Base-by-base conservation (phyloP, 169 alveolate genomes). In the Blepharisma undulans region DNA sequence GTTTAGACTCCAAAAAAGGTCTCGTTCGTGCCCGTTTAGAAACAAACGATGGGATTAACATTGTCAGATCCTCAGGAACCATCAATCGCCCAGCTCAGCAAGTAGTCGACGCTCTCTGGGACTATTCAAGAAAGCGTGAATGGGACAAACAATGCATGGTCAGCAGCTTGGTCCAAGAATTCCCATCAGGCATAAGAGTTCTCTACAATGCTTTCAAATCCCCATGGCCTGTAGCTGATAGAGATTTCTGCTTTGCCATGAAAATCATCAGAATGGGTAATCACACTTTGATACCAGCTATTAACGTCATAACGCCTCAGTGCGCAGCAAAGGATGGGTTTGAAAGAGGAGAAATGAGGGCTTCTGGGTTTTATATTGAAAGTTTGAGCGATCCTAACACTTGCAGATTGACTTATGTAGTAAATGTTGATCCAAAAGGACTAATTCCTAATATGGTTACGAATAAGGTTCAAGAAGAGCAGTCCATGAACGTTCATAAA, bases 141-240 rank as follows among this genome's bases (percentile, higher is more conserved):
- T 79, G 87, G 87, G 87, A 79, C 61, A 33, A 79, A 79, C 29
- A 27, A 33, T 33, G 29, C 29, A 27, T 79, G 71, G 87, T 12
- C 29, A 27, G 61, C 25, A 79, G 25, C 25, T 29, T 79, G 34
- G 61, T 79, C 34, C 71, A 79, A 32, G 71, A 79, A 7, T 59
- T 84, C 16, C 27, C 74, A 22, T 22, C 72, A 25, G 72, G 60
- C 72, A 12, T 84, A 1, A 36, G 74, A 33, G 34, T 84, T 4
- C 33, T 84, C 16, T 84, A 84, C 33, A 59, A 84, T 29, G 29
- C 77, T 19, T 84, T 36, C 36, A 25, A 84, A 6, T 22, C 78
- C n/a, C 89, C 89, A 19, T 84, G 78, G 77, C 89, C 89, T 22
- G 89, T 84, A 12, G 60, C 61, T 36, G 77, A 84, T 16, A 84